Percentiles rank a stretch among this genome's conserved stretches.
Conservation (phyloP, 1,284 basidiomycete species). For the Ceraceosorus guamensis region DNA sequence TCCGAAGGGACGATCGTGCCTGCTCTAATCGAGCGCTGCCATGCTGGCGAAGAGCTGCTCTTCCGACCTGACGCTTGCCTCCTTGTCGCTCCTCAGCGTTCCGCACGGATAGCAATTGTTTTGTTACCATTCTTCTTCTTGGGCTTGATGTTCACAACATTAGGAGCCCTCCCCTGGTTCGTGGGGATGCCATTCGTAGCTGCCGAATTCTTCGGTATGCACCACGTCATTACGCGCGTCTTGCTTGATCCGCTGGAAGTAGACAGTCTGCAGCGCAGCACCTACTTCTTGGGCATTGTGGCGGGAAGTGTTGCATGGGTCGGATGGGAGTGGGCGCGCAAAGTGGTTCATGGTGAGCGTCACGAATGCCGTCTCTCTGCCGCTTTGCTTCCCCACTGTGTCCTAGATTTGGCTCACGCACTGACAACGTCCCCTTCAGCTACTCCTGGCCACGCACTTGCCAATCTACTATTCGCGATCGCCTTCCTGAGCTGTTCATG, state of each 20-base stretch:
- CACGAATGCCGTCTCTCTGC: background rate
- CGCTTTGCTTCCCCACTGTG: background rate
- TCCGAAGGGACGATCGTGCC: background rate
- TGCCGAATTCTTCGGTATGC: constrained; percentile 83
- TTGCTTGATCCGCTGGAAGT: constrained; percentile 21
- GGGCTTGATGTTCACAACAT: constrained; percentile 72
- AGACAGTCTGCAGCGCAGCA: constrained; percentile 49
- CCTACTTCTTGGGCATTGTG: constrained; percentile 89
- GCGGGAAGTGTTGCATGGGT: constrained; percentile 80
- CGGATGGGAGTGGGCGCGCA: constrained; percentile 66
- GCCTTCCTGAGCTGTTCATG: constrained; percentile 66
- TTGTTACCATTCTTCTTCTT: constrained; percentile 69
- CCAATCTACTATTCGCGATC: constrained; percentile 69
- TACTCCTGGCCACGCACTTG: constrained; percentile 57
- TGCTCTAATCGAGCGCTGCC: constrained; percentile 1
- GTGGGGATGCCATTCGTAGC: constrained; percentile 67
- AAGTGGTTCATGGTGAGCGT: constrained; percentile 59
- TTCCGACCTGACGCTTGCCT: constrained; percentile 7
- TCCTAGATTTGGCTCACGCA: constrained; percentile 1
- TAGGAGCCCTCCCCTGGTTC: constrained; percentile 80
- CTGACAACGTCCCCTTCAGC: background rate
- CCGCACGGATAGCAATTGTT: constrained; percentile 75
- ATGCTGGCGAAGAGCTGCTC: background rate
- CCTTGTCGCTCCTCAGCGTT: constrained; percentile 54
- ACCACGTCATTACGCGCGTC: constrained; percentile 59